These are phyloP conservation scores for Geranomyces michiganensis DNA, from an alignment of 192 early-diverging fungal genomes.

Conservation along the genomic window DNA sequence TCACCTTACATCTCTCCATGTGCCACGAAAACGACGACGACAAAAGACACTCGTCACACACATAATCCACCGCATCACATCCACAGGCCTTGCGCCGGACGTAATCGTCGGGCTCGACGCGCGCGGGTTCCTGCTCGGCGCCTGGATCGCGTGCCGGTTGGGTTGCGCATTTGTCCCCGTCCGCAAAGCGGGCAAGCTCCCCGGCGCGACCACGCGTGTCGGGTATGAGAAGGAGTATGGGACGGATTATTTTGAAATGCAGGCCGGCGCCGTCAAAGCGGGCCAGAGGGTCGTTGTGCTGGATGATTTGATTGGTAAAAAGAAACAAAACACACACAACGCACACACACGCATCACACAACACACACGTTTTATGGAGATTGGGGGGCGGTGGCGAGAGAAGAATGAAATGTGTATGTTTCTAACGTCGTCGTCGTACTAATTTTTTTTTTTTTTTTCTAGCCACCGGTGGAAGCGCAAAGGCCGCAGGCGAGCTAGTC, in stretches of 20 bases:
- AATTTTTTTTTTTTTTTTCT: background rate
- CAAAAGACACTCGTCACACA: constrained; percentile 76
- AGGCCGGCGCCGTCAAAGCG: constrained; percentile 72
- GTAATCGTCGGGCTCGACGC: constrained; percentile 95
- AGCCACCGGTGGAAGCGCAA: constrained; percentile 78
- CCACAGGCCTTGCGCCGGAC: constrained; percentile 71
- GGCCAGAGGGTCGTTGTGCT: constrained; percentile 88
- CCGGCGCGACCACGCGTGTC: constrained; percentile 71
- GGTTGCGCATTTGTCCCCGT: constrained; percentile 92
- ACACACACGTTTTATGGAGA: too few species aligned
- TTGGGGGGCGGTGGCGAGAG: too few species aligned
- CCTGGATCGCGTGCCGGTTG: constrained; percentile 85
- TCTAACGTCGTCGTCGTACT: too few species aligned
- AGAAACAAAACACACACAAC: too few species aligned
- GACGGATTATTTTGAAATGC: constrained; percentile 91
- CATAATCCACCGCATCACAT: constrained; percentile 77
- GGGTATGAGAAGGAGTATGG: constrained; percentile 96
- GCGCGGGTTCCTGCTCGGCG: constrained; percentile 96
- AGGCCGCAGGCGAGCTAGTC: constrained; percentile 84
- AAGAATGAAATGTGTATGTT: background rate
- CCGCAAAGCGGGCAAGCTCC: constrained; percentile 95
- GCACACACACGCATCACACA: too few species aligned
- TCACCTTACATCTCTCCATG: background rate
- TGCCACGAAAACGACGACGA: background rate
- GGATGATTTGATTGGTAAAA: constrained; percentile 91